Base-by-base conservation (phyloP, 139 green algal species). In the Volvox africanus region DNA sequence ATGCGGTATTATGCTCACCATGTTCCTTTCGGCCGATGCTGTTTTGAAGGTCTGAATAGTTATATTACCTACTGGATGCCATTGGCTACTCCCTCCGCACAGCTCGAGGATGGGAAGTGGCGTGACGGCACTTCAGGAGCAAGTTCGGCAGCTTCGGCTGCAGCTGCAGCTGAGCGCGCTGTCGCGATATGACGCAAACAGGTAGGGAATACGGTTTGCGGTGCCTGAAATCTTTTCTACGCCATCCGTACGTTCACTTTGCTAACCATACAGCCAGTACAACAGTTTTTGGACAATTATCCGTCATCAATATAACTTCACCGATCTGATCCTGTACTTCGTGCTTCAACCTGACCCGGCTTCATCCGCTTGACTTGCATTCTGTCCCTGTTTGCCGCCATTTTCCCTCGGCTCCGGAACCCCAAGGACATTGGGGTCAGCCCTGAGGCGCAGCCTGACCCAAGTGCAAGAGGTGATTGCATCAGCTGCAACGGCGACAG, bases 171-270 rank as follows among this genome's bases (percentile, higher is more conserved):
- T 61, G 50, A 5, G 69, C 2, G 86, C 86, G 18, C 36, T 77
- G 30, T 44, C 73, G 20, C 71, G 83, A 75, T 90, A 90, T 69
- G 71, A 90, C 21, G 33, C 17, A 18, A 83, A 83, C 73, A 62
- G 86, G 86, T 90, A 65, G 0, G 83, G 18, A 73, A 73, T 73
- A 28, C 65, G 2, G 16, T 2, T 28, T 73, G 65, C 11, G 17
- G 62, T 19, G 17, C 62, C 62, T 69, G 62, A 17, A 26, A 69
- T n/a, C n/a, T n/a, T 17, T 69, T 17, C 62, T 69, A 69, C 62
- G 62, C 17, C 19, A 19, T 17, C 17, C 62, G 62, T 69, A 26
- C 19, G 62, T 19, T 17, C 62, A 69, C 19, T 19, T 69, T 69
- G 17, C 62, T 69, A 19, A 26, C 17, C 62, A 19, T 69, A 19